Percentiles rank a stretch among this genome's conserved stretches.
phyloP scores from a whole-genome alignment of 2,329 filamentous ascomycete genomes.

The Grosmannia huntii region DNA sequence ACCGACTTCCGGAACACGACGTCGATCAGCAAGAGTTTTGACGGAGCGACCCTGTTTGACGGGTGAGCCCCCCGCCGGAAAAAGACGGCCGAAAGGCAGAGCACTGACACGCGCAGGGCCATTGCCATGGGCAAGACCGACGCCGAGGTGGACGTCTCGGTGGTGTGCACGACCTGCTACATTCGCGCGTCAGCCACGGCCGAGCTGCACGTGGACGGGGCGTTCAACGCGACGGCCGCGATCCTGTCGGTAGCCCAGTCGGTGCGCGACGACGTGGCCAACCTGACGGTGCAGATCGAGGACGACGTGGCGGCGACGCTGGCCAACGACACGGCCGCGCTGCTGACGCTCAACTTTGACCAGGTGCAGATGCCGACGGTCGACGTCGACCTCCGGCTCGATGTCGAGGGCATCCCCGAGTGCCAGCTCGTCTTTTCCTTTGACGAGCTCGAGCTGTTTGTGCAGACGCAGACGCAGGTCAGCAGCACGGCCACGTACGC shows the following conservation, averaged over 20 bases:
- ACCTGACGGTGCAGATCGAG: constrained; percentile 16
- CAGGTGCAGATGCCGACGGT: constrained; percentile 7
- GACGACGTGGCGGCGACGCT: constrained; percentile 21
- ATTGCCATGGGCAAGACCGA: background rate
- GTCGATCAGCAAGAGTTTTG: constrained; percentile 8
- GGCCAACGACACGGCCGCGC: constrained; percentile 7
- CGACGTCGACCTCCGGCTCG: constrained; percentile 30
- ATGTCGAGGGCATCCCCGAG: constrained; percentile 26
- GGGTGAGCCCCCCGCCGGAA: background rate
- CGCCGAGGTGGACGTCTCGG: background rate
- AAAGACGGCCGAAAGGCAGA: background rate
- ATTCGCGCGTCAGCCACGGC: background rate
- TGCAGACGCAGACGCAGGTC: constrained; percentile 31
- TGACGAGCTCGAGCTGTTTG: constrained; percentile 38
- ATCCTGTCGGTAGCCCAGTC: background rate
- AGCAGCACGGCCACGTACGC: constrained; percentile 29
- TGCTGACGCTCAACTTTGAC: constrained; percentile 5
- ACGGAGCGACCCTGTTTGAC: constrained; percentile 1
- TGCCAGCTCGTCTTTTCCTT: constrained; percentile 32
- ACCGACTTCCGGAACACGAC: constrained; percentile 2
- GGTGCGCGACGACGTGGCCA: background rate
- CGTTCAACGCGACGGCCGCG: background rate
- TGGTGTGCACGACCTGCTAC: constrained; percentile 8
- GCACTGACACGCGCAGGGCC: background rate
- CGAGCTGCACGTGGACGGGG: constrained; percentile 1